These are phyloP conservation scores for Xerocomellus dryophilus DNA, from an alignment of 768 basidiomycete species.

Conservation along the genomic window DNA sequence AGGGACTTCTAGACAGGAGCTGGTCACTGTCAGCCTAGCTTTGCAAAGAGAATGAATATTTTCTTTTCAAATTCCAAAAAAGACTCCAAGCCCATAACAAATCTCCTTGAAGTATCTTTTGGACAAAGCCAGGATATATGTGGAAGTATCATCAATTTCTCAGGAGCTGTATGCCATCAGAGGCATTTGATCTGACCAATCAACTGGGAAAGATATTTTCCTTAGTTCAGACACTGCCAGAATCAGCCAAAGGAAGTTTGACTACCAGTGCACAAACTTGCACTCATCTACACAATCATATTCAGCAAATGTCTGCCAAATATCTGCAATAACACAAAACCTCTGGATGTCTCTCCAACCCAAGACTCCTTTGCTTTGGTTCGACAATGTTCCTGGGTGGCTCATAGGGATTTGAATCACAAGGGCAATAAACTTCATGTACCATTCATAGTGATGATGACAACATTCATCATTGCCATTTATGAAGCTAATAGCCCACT, in stretches of 20 bases:
- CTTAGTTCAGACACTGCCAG: background rate
- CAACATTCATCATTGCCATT: background rate
- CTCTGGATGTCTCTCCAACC: accelerated
- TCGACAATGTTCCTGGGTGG: background rate
- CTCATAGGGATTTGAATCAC: too few relatives aligned
- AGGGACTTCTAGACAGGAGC: background rate
- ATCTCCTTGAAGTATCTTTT: too few relatives aligned
- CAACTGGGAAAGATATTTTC: background rate
- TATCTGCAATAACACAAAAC: background rate
- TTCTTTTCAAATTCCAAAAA: background rate
- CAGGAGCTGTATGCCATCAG: too few relatives aligned
- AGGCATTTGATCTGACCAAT: too few relatives aligned
- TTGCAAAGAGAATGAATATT: background rate
- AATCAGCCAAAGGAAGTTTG: background rate
- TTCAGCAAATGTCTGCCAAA: background rate
- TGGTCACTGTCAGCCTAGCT: background rate
- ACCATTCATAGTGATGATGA: background rate
- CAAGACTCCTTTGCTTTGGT: background rate
- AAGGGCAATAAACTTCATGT: background rate
- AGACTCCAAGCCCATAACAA: too few relatives aligned
- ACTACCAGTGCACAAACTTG: background rate
- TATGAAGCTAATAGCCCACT: background rate
- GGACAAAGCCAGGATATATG: too few relatives aligned
- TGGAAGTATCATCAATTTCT: too few relatives aligned
- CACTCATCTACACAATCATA: background rate